These are phyloP conservation scores for Spiromastix sp. DNA, from an alignment of 2,329 filamentous ascomycete genomes.

Conservation along the genomic window DNA sequence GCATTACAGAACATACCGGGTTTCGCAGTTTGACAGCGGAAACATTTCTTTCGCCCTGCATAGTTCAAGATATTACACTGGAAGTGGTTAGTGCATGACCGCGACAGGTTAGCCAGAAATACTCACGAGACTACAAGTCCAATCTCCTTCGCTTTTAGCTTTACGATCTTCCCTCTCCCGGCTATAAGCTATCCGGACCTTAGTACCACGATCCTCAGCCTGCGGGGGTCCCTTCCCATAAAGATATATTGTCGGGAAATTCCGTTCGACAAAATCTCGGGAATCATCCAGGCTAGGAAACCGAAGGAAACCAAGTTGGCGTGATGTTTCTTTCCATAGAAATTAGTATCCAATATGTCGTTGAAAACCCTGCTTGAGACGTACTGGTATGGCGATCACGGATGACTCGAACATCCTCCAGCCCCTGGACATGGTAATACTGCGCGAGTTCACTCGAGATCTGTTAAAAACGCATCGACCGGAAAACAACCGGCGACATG, in stretches of 20 bases:
- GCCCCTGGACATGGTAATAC: slow-evolving; percentile 39
- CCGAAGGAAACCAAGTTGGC: slow-evolving; percentile 47
- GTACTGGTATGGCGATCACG: slow-evolving; percentile 48
- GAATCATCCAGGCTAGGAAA: slow-evolving; percentile 41
- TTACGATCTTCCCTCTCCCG: slow-evolving; percentile 43
- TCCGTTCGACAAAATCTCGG: slow-evolving; percentile 42
- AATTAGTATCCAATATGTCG: slow-evolving; percentile 12
- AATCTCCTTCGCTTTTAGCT: slow-evolving; percentile 42
- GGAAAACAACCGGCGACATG: slow-evolving; percentile 23
- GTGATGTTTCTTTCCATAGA: slow-evolving; percentile 37
- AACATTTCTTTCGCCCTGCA: slow-evolving; percentile 45
- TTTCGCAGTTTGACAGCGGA: slow-evolving; percentile 46
- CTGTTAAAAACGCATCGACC: slow-evolving; percentile 35
- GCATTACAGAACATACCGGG: slow-evolving; percentile 33
- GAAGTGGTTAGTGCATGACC: slow-evolving; percentile 3
- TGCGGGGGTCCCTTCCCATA: slow-evolving; percentile 32
- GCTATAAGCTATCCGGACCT: slow-evolving; percentile 43
- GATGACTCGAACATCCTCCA: slow-evolving; percentile 49
- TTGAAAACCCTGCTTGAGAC: slow-evolving; percentile 6
- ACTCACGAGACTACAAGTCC: slow-evolving; percentile 44
- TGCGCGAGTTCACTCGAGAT: slow-evolving; percentile 46
- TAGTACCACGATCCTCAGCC: slow-evolving; percentile 31
- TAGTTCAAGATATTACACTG: slow-evolving; percentile 50
- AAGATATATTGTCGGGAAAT: slow-evolving; percentile 41
- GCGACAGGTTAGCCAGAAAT: not conserved